These are phyloP conservation scores for Acephala macrosclerotiorum DNA, from an alignment of 2,329 filamentous ascomycete genomes.

Conservation along the genomic window DNA sequence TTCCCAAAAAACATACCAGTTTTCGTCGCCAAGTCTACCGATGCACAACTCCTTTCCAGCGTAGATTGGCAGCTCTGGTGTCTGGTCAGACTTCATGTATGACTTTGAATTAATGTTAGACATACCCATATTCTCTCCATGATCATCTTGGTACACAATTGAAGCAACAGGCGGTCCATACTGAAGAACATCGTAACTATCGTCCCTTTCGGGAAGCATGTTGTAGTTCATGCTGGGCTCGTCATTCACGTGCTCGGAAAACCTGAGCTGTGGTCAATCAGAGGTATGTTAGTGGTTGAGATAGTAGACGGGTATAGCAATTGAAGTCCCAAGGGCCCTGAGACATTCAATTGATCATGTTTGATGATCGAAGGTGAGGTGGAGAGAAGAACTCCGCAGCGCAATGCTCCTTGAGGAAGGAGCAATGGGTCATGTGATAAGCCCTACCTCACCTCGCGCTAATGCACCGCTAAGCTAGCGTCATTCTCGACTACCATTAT, in stretches of 20 bases:
- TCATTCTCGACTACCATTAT: neutral
- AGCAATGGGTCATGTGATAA: conserved; percentile 14
- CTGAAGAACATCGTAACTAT: neutral
- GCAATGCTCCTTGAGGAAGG: neutral
- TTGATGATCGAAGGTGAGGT: conserved; percentile 9
- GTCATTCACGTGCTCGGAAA: neutral
- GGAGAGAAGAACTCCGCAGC: neutral
- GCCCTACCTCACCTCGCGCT: conserved; percentile 14
- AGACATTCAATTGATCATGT: conserved; percentile 16
- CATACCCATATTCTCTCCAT: conserved; percentile 16
- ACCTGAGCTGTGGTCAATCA: neutral
- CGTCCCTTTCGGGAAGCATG: neutral
- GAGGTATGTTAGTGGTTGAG: conserved; percentile 14
- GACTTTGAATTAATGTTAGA: neutral
- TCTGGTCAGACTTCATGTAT: neutral
- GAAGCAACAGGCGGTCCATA: conserved; percentile 13
- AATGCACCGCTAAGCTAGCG: conserved; percentile 14
- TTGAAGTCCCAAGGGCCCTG: conserved; percentile 21
- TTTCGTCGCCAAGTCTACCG: conserved; percentile 38
- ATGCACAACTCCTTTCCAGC: conserved; percentile 36
- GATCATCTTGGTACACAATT: conserved; percentile 15
- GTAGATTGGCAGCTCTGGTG: conserved; percentile 28
- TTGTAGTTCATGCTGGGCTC: neutral
- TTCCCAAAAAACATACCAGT: conserved; percentile 35
- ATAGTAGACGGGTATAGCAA: conserved; percentile 21